Evolutionary conservation across 192 early-diverging fungal species (phyloP), one percentile per base, ranked within the genome.

Genomic region (Umbelopsis sp.): DNA sequence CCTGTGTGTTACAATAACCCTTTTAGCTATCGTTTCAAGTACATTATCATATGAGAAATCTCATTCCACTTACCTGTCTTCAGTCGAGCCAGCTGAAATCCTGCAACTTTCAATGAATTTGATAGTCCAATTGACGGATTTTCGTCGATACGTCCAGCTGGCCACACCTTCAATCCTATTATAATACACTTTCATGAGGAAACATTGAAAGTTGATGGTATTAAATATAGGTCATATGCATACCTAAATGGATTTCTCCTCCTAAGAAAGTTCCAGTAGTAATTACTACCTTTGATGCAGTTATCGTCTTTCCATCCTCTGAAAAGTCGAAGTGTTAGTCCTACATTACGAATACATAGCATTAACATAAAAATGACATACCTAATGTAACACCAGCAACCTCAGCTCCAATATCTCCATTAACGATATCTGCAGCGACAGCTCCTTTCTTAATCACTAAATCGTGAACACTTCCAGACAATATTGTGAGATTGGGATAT

Each of bases 251-350:
- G 68, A 94, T 94, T 69, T 94, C 91, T 53, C 93, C 93, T 51
- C 88, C 81, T 32, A 94, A 79, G 71, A 94, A 94, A 20, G 92
- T 94, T 36, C 93, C 93, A 4, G 93, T 94, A 6, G 91, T 92
- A 29, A 94, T 90, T 2, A 94, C 80, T 2, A 94, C 88, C 49
- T 87, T 90, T n/a, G 85, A 82, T 5, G 91, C 81, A 49, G 81
- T 82, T 31, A 94, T 88, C 4, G 84, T 77, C 47, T 92, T 87
- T 20, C 91, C 89, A 29, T 80, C 78, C 43, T 87, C 87, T 88
- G 71, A 3, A 49, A 29, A n/a, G 34, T 20, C 4, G 20, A 41
- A 50, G 45, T n/a, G 10, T 12, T 31, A 2, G 50, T 24, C 31
- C 21, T 5, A 45, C n/a, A 12, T 36, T 17, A 4, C 6, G 17